Conservation (phyloP, 176 grass and related monocot species). For the Oryza nivara region DNA sequence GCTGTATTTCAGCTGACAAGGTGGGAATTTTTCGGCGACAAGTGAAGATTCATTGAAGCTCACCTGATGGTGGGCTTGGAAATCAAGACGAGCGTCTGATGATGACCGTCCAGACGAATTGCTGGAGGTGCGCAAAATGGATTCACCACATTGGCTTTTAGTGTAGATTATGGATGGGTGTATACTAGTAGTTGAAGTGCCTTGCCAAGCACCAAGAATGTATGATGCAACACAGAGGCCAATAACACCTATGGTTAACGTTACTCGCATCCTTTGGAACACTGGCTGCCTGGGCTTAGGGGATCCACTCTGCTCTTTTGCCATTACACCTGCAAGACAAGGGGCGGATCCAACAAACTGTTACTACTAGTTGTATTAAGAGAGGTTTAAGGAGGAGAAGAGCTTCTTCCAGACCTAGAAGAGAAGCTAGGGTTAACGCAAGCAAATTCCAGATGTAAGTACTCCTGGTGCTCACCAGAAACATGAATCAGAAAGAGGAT, state of each 20-base stretch:
- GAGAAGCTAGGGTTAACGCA: too few species aligned
- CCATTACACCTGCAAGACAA: slow-evolving; percentile 45
- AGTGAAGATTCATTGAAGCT: slow-evolving; percentile 53
- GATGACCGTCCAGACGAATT: background rate
- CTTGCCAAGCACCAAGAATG: slow-evolving; percentile 81
- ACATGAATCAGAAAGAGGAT: too few species aligned
- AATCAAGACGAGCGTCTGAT: slow-evolving; percentile 49
- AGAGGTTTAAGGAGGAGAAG: too few species aligned
- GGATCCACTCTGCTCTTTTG: slow-evolving; percentile 53
- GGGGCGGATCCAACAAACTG: too few species aligned
- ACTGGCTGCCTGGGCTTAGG: slow-evolving; percentile 49
- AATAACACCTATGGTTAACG: slow-evolving; percentile 43
- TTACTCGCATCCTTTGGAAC: slow-evolving; percentile 55
- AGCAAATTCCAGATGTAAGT: too few species aligned
- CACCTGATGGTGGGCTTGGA: slow-evolving; percentile 76
- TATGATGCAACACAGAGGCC: slow-evolving; percentile 64
- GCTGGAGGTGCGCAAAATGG: background rate
- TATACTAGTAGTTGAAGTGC: slow-evolving; percentile 44
- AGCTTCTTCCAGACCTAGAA: too few species aligned
- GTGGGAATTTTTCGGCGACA: slow-evolving; percentile 37
- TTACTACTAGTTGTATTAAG: too few species aligned
- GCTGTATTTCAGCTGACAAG: slow-evolving; percentile 71
- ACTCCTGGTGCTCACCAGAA: too few species aligned
- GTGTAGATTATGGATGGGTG: slow-evolving; percentile 29
- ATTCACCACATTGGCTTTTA: slow-evolving; percentile 32